These are phyloP conservation scores for Yamadazyma phyllophila DNA, from an alignment of 805 yeast genomes.

Conservation along the genomic window DNA sequence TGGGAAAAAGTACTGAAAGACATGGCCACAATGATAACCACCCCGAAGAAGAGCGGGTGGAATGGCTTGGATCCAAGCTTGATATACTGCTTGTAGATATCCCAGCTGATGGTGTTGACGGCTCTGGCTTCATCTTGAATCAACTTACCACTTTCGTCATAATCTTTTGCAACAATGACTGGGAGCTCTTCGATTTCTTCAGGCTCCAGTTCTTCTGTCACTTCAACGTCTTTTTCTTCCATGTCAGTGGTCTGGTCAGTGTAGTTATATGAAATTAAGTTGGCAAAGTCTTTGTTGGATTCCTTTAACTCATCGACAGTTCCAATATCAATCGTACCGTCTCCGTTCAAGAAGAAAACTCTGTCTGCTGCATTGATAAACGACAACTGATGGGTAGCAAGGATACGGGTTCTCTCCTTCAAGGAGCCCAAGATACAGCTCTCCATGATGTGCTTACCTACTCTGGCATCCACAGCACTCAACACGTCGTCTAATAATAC, in stretches of 20 bases:
- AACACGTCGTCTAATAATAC: conserved; percentile 34
- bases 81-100: conserved; percentile 52
- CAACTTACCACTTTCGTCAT: conserved; percentile 22
- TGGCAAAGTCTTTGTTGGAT: conserved; percentile 23
- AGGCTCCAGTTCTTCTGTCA: conserved; percentile 7
- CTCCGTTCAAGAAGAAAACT: conserved; percentile 29
- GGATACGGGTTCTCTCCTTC: conserved; percentile 27
- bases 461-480: conserved; percentile 38
- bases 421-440: conserved; percentile 25
- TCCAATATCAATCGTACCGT: conserved; percentile 29
- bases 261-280: conserved; percentile 23
- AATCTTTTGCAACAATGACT: conserved; percentile 11
- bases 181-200: conserved; percentile 2
- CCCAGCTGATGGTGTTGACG: conserved; percentile 49
- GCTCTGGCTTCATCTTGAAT: conserved; percentile 57
- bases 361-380: conserved; percentile 29
- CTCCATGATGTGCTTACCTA: conserved; percentile 36
- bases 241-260: conserved; percentile 11
- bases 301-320: conserved; percentile 23
- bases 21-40: conserved; percentile 19
- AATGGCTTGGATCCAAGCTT: conserved; percentile 51
- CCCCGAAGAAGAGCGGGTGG: conserved; percentile 17
- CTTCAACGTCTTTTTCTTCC: neutral
- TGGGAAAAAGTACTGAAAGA: conserved; percentile 48
- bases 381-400: conserved; percentile 37